These are phyloP conservation scores for Rossbeevera mucosa DNA, from an alignment of 768 basidiomycete species.

Conservation along the genomic window DNA sequence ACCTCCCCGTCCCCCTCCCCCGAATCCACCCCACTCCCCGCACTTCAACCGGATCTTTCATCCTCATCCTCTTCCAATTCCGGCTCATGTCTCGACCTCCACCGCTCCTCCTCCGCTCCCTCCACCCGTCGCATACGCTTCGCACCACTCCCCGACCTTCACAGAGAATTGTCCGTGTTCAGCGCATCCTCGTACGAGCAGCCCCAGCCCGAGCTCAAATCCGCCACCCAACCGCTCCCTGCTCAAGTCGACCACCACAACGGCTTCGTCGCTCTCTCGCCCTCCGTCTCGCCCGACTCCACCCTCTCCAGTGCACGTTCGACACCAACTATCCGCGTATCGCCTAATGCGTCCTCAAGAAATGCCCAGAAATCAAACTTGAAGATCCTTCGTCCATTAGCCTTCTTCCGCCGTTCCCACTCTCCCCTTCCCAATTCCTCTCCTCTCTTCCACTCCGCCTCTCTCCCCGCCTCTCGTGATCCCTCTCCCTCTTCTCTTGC, in stretches of 20 bases:
- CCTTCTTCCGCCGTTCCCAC: constrained; percentile 17
- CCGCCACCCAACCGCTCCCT: not conserved
- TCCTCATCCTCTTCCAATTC: constrained; percentile 19
- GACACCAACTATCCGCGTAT: constrained; percentile 19
- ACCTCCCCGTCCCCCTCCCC: constrained; percentile 11
- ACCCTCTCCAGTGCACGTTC: constrained; percentile 19
- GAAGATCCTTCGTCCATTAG: constrained; percentile 20
- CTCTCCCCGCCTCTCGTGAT: constrained; percentile 13
- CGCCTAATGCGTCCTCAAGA: not conserved
- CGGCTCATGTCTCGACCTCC: constrained; percentile 16
- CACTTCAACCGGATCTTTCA: constrained; percentile 12
- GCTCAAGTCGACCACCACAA: constrained; percentile 4
- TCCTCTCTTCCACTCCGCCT: constrained; percentile 5
- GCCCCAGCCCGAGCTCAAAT: constrained; percentile 16
- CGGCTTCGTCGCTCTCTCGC: constrained; percentile 11
- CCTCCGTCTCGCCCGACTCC: constrained; percentile 18
- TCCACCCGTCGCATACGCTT: constrained; percentile 56
- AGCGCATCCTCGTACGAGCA: constrained; percentile 29
- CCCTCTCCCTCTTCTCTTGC: constrained; percentile 14
- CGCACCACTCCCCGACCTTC: constrained; percentile 79
- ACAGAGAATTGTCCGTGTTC: constrained; percentile 36
- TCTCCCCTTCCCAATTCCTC: constrained; percentile 8
- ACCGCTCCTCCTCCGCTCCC: constrained; percentile 2
- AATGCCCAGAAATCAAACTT: constrained; percentile 6
- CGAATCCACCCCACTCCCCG: constrained; percentile 6